Percentiles rank a stretch among this genome's conserved stretches.
These are phyloP conservation scores for Cystofilobasidium bisporidii DNA, from an alignment of 768 basidiomycete species.

Conservation along the genomic window DNA sequence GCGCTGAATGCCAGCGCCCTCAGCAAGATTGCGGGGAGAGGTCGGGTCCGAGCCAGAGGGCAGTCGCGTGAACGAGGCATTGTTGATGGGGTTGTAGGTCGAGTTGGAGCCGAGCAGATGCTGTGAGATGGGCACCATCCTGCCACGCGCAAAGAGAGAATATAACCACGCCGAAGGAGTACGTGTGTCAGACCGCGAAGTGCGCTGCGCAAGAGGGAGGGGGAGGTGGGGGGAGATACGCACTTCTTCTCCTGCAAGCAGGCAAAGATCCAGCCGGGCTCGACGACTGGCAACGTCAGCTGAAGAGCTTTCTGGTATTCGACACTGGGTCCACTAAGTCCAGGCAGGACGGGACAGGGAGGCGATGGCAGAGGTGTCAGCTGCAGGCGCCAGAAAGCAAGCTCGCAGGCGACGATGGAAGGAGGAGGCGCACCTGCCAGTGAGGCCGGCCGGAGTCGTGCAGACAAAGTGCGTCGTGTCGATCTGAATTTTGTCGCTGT, in stretches of 20 bases:
- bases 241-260: slow-evolving; percentile 64
- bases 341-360: no score
- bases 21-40: not conserved
- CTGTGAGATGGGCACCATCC: slow-evolving; percentile 26
- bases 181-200: no score
- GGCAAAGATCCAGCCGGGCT: slow-evolving; percentile 88
- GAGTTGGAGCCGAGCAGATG: slow-evolving; percentile 26
- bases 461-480: slow-evolving; percentile 98
- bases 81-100: slow-evolving; percentile 18
- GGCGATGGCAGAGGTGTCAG: not conserved
- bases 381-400: no score
- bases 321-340: slow-evolving; percentile 62
- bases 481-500: slow-evolving; percentile 87
- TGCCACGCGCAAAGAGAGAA: not conserved
- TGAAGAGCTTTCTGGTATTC: slow-evolving; percentile 94
- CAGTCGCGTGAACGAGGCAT: slow-evolving; percentile 15
- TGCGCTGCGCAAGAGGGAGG: not conserved
- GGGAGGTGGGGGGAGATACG: not conserved
- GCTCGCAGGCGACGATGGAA: no score
- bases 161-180: no score
- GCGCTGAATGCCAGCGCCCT: not conserved
- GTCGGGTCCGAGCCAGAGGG: not conserved
- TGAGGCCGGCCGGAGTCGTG: slow-evolving; percentile 67
- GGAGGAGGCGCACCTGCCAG: slow-evolving; percentile 31
- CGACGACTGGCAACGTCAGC: slow-evolving; percentile 85